Evolutionary conservation across 2,329 filamentous ascomycete genomes (phyloP).

Genomic region (Ramularia collo-cygni): DNA sequence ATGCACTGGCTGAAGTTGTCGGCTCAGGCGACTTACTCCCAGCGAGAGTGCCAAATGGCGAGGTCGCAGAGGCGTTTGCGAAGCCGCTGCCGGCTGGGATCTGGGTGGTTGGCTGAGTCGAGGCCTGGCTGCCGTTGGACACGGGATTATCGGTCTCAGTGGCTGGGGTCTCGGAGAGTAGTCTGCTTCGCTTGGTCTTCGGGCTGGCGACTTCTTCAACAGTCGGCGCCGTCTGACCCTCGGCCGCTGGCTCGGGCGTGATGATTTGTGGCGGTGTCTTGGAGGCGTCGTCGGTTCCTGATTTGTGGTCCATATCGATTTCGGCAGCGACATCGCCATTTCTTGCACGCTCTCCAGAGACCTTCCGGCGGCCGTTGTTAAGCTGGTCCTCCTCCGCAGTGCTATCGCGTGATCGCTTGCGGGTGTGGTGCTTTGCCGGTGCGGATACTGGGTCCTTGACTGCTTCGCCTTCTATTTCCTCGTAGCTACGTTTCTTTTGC

Average conservation of each 20-base stretch:
- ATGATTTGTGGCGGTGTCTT: conserved; percentile 9
- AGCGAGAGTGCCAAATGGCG: conserved; percentile 43
- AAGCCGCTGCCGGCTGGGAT: conserved; percentile 34
- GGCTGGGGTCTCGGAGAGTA: conserved; percentile 29
- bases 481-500: conserved; percentile 41
- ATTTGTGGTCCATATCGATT: conserved; percentile 2
- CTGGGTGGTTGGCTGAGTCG: conserved; percentile 13
- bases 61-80: conserved; percentile 39
- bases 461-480: conserved; percentile 37
- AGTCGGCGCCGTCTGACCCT: conserved; percentile 11
- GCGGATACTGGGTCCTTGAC: conserved; percentile 28
- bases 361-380: conserved; percentile 28
- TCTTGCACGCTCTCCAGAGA: conserved; percentile 27
- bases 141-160: conserved; percentile 18
- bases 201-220: conserved; percentile 34
- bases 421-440: conserved; percentile 34
- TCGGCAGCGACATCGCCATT: conserved; percentile 23
- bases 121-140: conserved; percentile 11
- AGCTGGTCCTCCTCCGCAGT: conserved; percentile 30
- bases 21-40: conserved; percentile 28
- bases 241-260: conserved; percentile 17
- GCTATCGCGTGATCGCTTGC: conserved; percentile 44
- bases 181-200: conserved; percentile 43
- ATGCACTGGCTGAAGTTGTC: conserved; percentile 41
- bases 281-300: conserved; percentile 24